Evolutionary conservation across 495 filamentous ascomycete genomes (phyloP).

Genomic region (Neurospora discreta): DNA sequence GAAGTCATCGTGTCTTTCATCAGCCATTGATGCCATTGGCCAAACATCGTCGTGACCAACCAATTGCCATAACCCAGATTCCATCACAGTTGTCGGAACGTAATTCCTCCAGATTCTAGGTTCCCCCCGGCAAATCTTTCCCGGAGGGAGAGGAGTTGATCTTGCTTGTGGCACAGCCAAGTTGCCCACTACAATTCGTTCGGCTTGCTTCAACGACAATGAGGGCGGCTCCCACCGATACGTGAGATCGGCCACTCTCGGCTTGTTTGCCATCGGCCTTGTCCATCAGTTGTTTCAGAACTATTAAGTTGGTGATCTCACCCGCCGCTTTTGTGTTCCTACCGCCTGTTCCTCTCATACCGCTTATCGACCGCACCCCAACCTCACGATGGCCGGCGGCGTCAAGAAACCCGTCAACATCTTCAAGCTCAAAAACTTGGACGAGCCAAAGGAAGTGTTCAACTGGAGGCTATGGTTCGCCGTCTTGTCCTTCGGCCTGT

Average conservation of each 20-base stretch:
- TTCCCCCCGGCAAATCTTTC: neutral
- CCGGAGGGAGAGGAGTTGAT: neutral
- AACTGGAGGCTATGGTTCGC: constrained; percentile 58
- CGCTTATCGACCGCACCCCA: neutral
- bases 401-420: constrained; percentile 57
- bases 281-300: too few relatives aligned
- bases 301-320: neutral
- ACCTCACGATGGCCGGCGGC: constrained; percentile 44
- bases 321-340: neutral
- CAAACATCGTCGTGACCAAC: neutral
- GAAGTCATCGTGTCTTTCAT: neutral
- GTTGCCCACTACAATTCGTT: neutral
- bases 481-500: constrained; percentile 54
- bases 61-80: neutral
- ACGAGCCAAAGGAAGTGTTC: constrained; percentile 47
- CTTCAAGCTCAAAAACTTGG: constrained; percentile 44
- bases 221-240: neutral
- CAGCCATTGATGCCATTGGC: neutral
- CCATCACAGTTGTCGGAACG: neutral
- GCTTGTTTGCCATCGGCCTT: too few relatives aligned
- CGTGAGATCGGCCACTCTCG: neutral
- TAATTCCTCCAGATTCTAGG: neutral
- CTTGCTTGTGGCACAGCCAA: neutral
- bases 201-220: neutral
- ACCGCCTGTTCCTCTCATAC: neutral